These are phyloP conservation scores for Cladorrhinum sp. DNA, from an alignment of 2,329 filamentous ascomycete species.

Conservation along the genomic window DNA sequence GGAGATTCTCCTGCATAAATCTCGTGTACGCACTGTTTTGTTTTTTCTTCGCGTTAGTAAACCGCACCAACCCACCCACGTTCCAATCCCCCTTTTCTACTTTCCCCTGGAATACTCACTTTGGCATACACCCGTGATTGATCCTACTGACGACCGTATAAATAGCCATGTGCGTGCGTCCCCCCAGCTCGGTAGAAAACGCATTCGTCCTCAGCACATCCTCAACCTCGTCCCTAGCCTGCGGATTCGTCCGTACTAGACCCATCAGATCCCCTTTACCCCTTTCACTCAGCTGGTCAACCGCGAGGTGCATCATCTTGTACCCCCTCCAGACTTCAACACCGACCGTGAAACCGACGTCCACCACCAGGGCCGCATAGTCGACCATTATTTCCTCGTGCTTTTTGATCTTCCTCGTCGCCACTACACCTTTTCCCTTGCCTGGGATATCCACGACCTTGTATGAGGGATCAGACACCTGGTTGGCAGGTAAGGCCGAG, in stretches of 20 bases:
- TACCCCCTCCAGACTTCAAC: conserved; percentile 31
- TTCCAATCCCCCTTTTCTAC: background rate
- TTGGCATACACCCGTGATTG: conserved; percentile 37
- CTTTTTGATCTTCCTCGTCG: conserved; percentile 29
- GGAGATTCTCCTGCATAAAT: conserved; percentile 28
- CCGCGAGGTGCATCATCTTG: conserved; percentile 30
- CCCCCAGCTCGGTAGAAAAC: conserved; percentile 30
- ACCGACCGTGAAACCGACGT: conserved; percentile 30
- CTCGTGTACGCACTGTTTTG: conserved; percentile 33
- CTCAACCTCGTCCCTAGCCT: conserved; percentile 33
- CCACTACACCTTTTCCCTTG: conserved; percentile 35
- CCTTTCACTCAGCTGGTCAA: conserved; percentile 31
- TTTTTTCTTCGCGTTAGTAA: too few species aligned
- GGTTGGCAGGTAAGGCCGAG: conserved; percentile 14
- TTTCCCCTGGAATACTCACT: conserved; percentile 27
- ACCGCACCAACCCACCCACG: too few species aligned
- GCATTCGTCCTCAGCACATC: conserved; percentile 37
- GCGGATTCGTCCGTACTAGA: conserved; percentile 30
- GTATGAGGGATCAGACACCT: conserved; percentile 20
- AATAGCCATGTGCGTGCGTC: conserved; percentile 24
- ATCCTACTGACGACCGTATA: conserved; percentile 28
- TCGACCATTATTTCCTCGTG: conserved; percentile 34
- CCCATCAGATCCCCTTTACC: conserved; percentile 27
- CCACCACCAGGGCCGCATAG: conserved; percentile 33
- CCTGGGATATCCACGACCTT: conserved; percentile 33